phyloP scores from a whole-genome alignment of 768 basidiomycete species.

The Myochromella boudieri region DNA sequence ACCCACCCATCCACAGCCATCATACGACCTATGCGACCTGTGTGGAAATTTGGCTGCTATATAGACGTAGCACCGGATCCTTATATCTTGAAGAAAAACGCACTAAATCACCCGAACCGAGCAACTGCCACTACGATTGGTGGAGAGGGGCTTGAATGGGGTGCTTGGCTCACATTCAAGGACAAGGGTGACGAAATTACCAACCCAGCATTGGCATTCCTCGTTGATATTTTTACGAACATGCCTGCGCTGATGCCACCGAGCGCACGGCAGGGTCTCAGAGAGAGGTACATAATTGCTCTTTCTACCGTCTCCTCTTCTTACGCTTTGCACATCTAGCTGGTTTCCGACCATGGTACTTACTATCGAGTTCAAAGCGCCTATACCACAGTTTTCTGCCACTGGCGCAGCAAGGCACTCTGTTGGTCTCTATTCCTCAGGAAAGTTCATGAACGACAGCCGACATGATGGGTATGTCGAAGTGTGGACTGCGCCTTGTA shows the following conservation, averaged over 20 bases:
- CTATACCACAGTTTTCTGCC: slow-evolving; percentile 44
- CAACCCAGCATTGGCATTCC: slow-evolving; percentile 49
- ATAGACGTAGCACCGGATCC: slow-evolving; percentile 41
- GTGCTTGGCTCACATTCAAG: slow-evolving; percentile 52
- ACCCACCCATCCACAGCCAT: slow-evolving; percentile 47
- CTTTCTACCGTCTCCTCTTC: not conserved
- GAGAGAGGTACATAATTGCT: slow-evolving; percentile 25
- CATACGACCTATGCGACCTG: slow-evolving; percentile 18
- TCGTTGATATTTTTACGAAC: slow-evolving; percentile 54
- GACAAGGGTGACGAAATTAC: slow-evolving; percentile 44
- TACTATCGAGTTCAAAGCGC: slow-evolving; percentile 62
- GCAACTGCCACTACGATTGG: slow-evolving; percentile 41
- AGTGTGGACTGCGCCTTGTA: slow-evolving; percentile 64
- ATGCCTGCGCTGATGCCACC: slow-evolving; percentile 47
- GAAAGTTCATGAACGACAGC: slow-evolving; percentile 51
- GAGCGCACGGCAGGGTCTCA: slow-evolving; percentile 38
- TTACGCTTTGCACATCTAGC: slow-evolving; percentile 26
- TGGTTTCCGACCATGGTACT: slow-evolving; percentile 68
- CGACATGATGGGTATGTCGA: slow-evolving; percentile 62
- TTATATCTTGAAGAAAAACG: slow-evolving; percentile 38
- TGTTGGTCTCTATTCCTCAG: slow-evolving; percentile 54
- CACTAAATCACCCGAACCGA: slow-evolving; percentile 33
- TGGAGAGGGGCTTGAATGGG: slow-evolving; percentile 57
- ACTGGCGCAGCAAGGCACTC: slow-evolving; percentile 48
- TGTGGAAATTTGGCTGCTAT: slow-evolving; percentile 36